These are phyloP conservation scores for Phytophthora capsici DNA, from an alignment of 352 stramenopile species.

Conservation along the genomic window DNA sequence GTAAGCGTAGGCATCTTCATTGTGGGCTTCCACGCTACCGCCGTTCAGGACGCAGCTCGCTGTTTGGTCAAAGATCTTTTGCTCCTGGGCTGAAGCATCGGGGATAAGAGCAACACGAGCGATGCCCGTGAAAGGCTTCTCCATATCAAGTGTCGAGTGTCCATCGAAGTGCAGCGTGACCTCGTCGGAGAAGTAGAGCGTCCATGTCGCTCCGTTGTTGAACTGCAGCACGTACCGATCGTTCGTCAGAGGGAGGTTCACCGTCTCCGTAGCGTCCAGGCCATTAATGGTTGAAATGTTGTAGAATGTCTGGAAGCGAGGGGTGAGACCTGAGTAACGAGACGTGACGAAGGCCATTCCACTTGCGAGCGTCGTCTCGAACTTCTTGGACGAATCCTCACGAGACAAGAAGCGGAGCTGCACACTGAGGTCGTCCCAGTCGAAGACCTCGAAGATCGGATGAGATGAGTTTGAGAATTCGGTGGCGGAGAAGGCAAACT, in stretches of 20 bases:
- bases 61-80: conserved; percentile 46
- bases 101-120: conserved; percentile 47
- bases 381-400: conserved; percentile 37
- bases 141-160: conserved; percentile 41
- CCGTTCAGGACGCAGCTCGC: conserved; percentile 54
- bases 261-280: conserved; percentile 30
- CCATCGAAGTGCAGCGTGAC: conserved; percentile 47
- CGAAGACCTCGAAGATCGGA: conserved; percentile 48
- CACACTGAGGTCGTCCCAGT: conserved; percentile 64
- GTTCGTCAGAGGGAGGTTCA: conserved; percentile 40
- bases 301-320: conserved; percentile 47
- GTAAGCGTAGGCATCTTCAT: conserved; percentile 58
- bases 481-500: conserved; percentile 58
- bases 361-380: conserved; percentile 58
- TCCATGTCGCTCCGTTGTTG: conserved; percentile 59
- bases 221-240: conserved; percentile 59
- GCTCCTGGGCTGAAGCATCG: conserved; percentile 38
- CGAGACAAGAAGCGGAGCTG: conserved; percentile 46
- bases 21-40: conserved; percentile 47
- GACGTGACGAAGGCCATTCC: conserved; percentile 74
- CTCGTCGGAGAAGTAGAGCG: conserved; percentile 53
- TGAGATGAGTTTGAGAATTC: conserved; percentile 49
- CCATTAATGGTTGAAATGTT: conserved; percentile 65
- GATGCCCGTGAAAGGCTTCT: conserved; percentile 39
- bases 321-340: conserved; percentile 54